These are phyloP conservation scores for Panicum miliaceum DNA, from an alignment of 176 grass and related monocot species.

Conservation along the genomic window DNA sequence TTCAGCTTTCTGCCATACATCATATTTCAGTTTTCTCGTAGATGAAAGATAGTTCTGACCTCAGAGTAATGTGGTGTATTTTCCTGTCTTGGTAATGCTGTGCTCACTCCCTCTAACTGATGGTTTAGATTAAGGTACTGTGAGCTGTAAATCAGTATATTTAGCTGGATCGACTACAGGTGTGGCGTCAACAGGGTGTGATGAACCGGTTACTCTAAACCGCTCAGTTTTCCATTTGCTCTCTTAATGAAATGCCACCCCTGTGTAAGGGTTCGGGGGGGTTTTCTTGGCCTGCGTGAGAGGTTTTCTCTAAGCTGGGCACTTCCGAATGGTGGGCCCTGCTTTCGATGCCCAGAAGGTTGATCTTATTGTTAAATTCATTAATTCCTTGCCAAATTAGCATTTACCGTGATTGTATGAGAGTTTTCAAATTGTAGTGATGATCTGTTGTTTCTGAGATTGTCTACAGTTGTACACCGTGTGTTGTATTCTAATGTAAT, in stretches of 20 bases:
- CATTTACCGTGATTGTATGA: background rate
- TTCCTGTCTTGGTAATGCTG: background rate
- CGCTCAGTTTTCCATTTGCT: background rate
- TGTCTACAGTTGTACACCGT: constrained; percentile 24
- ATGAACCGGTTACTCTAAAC: background rate
- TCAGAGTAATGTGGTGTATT: background rate
- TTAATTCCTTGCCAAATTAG: constrained; percentile 61
- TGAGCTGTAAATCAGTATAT: background rate
- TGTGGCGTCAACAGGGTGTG: too few relatives aligned
- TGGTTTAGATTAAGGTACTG: background rate
- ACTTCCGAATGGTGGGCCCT: constrained; percentile 96
- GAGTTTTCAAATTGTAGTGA: constrained; percentile 5
- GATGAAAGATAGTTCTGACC: background rate
- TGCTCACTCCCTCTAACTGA: background rate
- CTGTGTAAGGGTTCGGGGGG: too few relatives aligned
- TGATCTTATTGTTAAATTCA: constrained; percentile 71
- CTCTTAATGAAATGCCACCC: background rate
- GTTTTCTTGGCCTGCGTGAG: too few relatives aligned
- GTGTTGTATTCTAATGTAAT: constrained; percentile 41
- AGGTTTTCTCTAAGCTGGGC: too few relatives aligned
- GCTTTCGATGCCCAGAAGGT: constrained; percentile 90
- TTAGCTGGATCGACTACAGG: background rate
- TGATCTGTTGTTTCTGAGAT: constrained; percentile 37
- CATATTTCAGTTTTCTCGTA: background rate
- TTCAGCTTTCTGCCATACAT: background rate